These are phyloP conservation scores for Wallacemonas sp. DNA, from an alignment of 208 protist species.

Conservation along the genomic window DNA sequence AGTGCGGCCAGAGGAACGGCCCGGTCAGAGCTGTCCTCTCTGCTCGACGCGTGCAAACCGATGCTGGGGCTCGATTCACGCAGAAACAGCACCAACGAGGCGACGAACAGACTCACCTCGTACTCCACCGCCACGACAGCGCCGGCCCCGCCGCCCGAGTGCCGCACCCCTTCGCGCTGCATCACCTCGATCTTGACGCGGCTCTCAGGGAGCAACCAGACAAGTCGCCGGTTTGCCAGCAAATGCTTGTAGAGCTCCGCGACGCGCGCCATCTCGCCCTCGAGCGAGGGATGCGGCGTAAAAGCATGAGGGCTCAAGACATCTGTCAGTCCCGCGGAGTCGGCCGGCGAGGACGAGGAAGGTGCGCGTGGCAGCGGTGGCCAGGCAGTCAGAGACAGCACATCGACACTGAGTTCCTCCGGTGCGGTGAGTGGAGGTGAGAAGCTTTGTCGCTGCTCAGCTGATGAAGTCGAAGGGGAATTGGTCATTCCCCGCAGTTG, in stretches of 20 bases:
- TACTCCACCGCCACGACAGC: conserved; percentile 33
- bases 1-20: conserved; percentile 13
- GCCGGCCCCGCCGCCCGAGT: conserved; percentile 16
- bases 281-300: conserved; percentile 55
- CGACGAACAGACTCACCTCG: conserved; percentile 63
- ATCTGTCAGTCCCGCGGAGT: background rate
- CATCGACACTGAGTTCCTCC: conserved; percentile 43
- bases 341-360: background rate
- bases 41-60: too few species aligned
- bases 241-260: conserved; percentile 55
- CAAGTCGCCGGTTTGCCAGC: conserved; percentile 65
- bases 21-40: too few species aligned
- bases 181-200: conserved; percentile 56
- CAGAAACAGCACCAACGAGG: conserved; percentile 69
- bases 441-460: background rate
- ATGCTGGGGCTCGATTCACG: conserved; percentile 52
- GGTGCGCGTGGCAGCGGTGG: conserved; percentile 22
- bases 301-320: background rate
- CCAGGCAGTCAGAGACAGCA: conserved; percentile 77
- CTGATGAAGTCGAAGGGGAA: background rate
- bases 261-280: conserved; percentile 47
- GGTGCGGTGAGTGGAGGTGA: background rate
- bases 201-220: conserved; percentile 63
- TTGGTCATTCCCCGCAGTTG: conserved; percentile 42
- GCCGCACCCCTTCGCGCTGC: too few species aligned